Conservation (phyloP, 352 stramenopile species). For the Pythium dissimile region DNA sequence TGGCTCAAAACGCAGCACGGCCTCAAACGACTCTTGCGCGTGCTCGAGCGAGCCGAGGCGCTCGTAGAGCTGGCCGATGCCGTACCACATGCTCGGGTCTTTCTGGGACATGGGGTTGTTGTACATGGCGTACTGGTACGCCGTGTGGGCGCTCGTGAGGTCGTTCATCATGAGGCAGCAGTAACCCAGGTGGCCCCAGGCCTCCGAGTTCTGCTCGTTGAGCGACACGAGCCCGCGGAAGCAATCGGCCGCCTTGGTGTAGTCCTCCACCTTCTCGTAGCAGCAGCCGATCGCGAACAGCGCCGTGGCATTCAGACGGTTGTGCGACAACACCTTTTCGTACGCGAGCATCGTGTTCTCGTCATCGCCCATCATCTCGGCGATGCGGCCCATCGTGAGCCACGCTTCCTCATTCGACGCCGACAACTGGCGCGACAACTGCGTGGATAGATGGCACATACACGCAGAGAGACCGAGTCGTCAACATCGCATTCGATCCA, state of each 20-base stretch:
- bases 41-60: conserved; percentile 80
- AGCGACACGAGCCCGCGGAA: conserved; percentile 82
- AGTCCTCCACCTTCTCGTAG: conserved; percentile 87
- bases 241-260: conserved; percentile 84
- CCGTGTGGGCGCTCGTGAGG: conserved; percentile 81
- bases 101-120: conserved; percentile 88
- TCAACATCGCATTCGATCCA: too few relatives aligned
- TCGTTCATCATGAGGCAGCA: conserved; percentile 90
- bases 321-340: conserved; percentile 87
- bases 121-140: conserved; percentile 89
- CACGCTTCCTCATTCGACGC: conserved; percentile 81
- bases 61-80: conserved; percentile 85
- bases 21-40: conserved; percentile 83
- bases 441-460: not conserved
- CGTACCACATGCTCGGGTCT: conserved; percentile 87
- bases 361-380: conserved; percentile 89
- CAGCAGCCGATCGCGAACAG: conserved; percentile 83
- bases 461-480: too few relatives aligned
- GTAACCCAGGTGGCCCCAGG: conserved; percentile 82
- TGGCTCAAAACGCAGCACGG: conserved; percentile 78
- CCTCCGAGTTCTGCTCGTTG: conserved; percentile 83
- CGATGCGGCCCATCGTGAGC: conserved; percentile 77
- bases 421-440: conserved; percentile 70
- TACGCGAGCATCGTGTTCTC: conserved; percentile 87
- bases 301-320: conserved; percentile 78